A percentile compares a stretch with the other conserved stretches of the same genome.
Evolutionary conservation across 768 basidiomycete genomes (phyloP).

Genomic region (Mycena galericulata): DNA sequence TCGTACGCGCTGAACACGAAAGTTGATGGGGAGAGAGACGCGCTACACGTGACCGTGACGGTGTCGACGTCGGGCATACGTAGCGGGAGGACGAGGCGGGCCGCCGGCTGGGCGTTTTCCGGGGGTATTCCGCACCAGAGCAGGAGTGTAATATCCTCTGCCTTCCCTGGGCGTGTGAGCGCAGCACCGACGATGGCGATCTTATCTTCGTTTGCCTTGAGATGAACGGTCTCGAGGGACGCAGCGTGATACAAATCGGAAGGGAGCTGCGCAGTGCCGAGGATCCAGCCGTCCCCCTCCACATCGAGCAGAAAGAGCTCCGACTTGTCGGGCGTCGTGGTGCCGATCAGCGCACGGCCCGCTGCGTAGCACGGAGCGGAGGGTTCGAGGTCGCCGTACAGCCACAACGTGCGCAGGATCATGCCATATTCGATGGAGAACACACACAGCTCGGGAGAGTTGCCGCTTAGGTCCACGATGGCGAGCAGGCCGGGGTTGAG

Average conservation of each 20-base stretch:
- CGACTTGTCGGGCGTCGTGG: too few relatives aligned
- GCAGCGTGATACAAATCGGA: constrained; percentile 14
- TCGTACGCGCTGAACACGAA: too few relatives aligned
- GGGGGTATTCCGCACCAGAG: constrained; percentile 20
- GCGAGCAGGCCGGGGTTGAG: constrained; percentile 14
- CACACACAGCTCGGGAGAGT: too few relatives aligned
- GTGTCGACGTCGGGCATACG: constrained; percentile 15
- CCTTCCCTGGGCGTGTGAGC: constrained; percentile 8
- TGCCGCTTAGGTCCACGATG: too few relatives aligned
- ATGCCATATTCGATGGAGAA: too few relatives aligned
- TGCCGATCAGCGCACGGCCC: constrained; percentile 17
- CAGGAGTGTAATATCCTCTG: constrained; percentile 16
- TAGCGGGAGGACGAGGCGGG: constrained; percentile 17
- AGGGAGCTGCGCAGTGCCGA: constrained; percentile 19
- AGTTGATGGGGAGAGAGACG: too few relatives aligned
- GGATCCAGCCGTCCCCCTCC: constrained; percentile 18
- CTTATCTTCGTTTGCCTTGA: constrained; percentile 6
- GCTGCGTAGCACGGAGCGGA: constrained; percentile 2
- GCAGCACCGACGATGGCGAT: too few relatives aligned
- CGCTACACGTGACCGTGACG: too few relatives aligned
- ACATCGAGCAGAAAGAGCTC: too few relatives aligned
- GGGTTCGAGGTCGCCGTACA: constrained; percentile 22
- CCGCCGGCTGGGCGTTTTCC: constrained; percentile 10
- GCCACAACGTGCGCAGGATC: constrained; percentile 15
- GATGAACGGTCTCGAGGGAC: constrained; percentile 11